Conservation (phyloP, 2,329 filamentous ascomycete genomes). For the Periconia sp. region DNA sequence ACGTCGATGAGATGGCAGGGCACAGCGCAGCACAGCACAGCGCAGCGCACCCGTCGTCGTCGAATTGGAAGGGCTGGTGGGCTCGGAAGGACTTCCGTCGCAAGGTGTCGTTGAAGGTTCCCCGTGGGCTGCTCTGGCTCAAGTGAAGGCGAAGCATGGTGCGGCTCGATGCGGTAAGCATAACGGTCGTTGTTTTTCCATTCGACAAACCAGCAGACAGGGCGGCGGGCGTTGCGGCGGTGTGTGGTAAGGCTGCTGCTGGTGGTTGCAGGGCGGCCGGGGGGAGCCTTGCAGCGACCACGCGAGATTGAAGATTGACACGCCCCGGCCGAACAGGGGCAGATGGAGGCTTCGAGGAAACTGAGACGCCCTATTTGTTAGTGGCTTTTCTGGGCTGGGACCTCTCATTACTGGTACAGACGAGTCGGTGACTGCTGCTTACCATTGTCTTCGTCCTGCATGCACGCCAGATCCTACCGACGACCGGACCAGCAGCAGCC, state of each 20-base stretch:
- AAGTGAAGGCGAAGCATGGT: slow-evolving; percentile 18
- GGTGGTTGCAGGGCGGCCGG: slow-evolving; percentile 17
- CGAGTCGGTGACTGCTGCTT: too few species aligned
- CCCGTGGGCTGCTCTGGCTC: slow-evolving; percentile 26
- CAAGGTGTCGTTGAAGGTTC: too few species aligned
- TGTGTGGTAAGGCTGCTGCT: slow-evolving; percentile 40
- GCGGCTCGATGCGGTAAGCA: slow-evolving; percentile 29
- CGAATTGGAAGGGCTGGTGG: slow-evolving; percentile 7
- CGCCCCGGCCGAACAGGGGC: slow-evolving; percentile 29
- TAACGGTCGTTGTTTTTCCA: slow-evolving; percentile 29
- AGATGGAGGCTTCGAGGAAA: slow-evolving; percentile 24
- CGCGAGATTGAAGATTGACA: slow-evolving; percentile 35
- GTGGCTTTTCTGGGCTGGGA: too few species aligned
- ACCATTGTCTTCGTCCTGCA: too few species aligned
- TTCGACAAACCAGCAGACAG: slow-evolving; percentile 23
- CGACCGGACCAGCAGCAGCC: too few species aligned
- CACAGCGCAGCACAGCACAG: slow-evolving; percentile 7
- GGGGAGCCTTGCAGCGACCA: slow-evolving; percentile 39
- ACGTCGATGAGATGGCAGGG: neutral
- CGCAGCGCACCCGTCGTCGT: slow-evolving; percentile 10
- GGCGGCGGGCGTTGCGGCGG: slow-evolving; percentile 30
- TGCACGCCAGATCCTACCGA: too few species aligned
- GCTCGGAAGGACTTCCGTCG: slow-evolving; percentile 28
- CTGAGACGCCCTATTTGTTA: slow-evolving; percentile 41
- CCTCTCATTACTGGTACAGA: too few species aligned